Conservation (phyloP, 2,329 filamentous ascomycete genomes). For the Claviceps pazoutovae region DNA sequence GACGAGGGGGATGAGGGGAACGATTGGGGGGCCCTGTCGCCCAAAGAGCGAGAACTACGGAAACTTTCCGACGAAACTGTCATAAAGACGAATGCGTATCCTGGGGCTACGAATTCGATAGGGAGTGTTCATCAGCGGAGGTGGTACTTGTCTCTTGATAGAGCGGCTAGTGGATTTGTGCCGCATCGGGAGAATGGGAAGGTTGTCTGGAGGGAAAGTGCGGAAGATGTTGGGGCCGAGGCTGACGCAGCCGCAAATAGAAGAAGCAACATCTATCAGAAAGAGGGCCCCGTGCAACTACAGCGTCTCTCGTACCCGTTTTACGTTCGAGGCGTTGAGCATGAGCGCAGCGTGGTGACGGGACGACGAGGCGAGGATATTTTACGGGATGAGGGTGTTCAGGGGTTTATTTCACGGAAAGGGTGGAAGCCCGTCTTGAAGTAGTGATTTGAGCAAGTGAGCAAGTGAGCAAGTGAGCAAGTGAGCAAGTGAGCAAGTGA, state of each 20-base stretch:
- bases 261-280: background rate
- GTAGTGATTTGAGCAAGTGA: conserved; percentile 4
- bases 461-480: too few relatives aligned
- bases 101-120: conserved; percentile 50
- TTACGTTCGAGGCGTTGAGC: conserved; percentile 43
- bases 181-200: conserved; percentile 14
- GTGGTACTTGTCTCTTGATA: conserved; percentile 54
- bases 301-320: conserved; percentile 39
- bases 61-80: conserved; percentile 40
- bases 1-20: conserved; percentile 1
- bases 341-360: conserved; percentile 54
- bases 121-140: conserved; percentile 52
- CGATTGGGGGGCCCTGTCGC: conserved; percentile 12
- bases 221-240: background rate
- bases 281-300: background rate
- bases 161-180: conserved; percentile 42
- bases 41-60: conserved; percentile 26
- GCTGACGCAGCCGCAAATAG: background rate
- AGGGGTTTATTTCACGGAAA: conserved; percentile 40
- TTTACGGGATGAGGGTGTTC: conserved; percentile 45
- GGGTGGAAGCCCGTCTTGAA: conserved; percentile 41
- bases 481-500: too few relatives aligned
- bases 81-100: conserved; percentile 49
- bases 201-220: conserved; percentile 4
- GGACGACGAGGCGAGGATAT: conserved; percentile 45